Evolutionary conservation across 106 monocot species (phyloP).

Genomic region (Acanthochlamys bracteata): DNA sequence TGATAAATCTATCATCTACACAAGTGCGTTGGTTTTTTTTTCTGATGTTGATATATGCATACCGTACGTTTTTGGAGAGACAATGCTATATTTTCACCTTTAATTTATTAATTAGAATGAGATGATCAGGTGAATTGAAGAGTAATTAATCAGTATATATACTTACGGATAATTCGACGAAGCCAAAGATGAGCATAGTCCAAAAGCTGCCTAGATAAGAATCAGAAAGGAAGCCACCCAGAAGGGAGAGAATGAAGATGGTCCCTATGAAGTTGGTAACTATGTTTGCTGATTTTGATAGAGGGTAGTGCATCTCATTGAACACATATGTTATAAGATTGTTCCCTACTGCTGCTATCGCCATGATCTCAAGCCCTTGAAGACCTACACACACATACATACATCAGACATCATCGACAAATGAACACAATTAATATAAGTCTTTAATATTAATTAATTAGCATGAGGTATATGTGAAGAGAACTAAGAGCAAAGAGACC

Average conservation of each 20-base stretch:
- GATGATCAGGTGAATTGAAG: too few relatives aligned
- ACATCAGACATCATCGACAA: too few relatives aligned
- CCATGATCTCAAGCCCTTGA: slow-evolving; percentile 96
- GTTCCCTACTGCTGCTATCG: slow-evolving; percentile 92
- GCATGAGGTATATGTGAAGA: too few relatives aligned
- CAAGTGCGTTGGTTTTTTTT: too few relatives aligned
- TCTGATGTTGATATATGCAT: too few relatives aligned
- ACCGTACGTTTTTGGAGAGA: too few relatives aligned
- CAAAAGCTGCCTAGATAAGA: slow-evolving; percentile 93
- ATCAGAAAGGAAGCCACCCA: slow-evolving; percentile 95
- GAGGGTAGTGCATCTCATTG: slow-evolving; percentile 86
- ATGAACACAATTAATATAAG: too few relatives aligned
- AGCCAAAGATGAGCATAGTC: slow-evolving; percentile 91
- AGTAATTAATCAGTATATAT: too few relatives aligned
- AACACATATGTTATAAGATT: slow-evolving; percentile 97
- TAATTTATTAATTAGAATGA: too few relatives aligned
- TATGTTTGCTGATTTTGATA: slow-evolving; percentile 80
- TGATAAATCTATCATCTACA: too few relatives aligned
- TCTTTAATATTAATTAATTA: too few relatives aligned
- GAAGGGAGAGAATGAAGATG: slow-evolving; percentile 71
- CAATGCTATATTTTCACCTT: too few relatives aligned
- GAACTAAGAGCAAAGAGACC: slow-evolving; percentile 22
- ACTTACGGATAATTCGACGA: slow-evolving; percentile 89
- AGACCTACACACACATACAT: slow-evolving; percentile 36
- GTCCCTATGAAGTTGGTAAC: slow-evolving; percentile 97